Base-by-base conservation (phyloP, 73 alveolate genomes). In the Paramecium octaurelia region DNA sequence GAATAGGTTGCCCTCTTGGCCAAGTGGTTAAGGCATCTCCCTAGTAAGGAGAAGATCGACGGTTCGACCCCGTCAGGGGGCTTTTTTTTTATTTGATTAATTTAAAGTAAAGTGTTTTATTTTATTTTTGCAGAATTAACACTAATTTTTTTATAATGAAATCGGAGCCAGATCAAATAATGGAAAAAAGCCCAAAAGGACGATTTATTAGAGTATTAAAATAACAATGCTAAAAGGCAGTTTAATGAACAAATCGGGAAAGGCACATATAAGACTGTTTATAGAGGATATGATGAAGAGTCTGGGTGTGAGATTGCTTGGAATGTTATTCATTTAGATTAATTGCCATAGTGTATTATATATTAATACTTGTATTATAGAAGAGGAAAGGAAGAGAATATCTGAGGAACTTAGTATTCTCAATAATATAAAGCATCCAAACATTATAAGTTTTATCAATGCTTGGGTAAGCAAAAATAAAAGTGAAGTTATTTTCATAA, bases 11-110 rank as follows among this genome's bases (percentile, higher is more conserved):
- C 99, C 99, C 95, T 97, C 94, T 96, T 97, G 96, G 99, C 99
- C 97, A 94, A 97, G 99, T 95, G 99, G 99, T 97, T 80, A 97
- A 98, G 97, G 99, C 99, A 93, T 97, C 96, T 95, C 98, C 98
- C 97, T 97, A 94, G 99, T 97, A 97, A 97, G 99, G 99, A 95
- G 97, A 97, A 96, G 99, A 98, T 97, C 99, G 97, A 85, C 96
- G 99, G 99, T 97, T 97, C 99, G 97, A 97, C 88, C 99, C 99
- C 99, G 98, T 92, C 97, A 96, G 96, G 97, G 94, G 99, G 99
- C 68, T 77, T 93, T 95, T 95, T 95, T 94, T 91, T 31, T 80
- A 29, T 20, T 76, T 40, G 48, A 31, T 64, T 64, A 64, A 64
- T 64, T 64, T 2, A 31, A 64, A 31, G 48, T 64, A 64, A 11